Conservation (phyloP, 2,329 filamentous ascomycete genomes). For the Apiospora pterosperma region DNA sequence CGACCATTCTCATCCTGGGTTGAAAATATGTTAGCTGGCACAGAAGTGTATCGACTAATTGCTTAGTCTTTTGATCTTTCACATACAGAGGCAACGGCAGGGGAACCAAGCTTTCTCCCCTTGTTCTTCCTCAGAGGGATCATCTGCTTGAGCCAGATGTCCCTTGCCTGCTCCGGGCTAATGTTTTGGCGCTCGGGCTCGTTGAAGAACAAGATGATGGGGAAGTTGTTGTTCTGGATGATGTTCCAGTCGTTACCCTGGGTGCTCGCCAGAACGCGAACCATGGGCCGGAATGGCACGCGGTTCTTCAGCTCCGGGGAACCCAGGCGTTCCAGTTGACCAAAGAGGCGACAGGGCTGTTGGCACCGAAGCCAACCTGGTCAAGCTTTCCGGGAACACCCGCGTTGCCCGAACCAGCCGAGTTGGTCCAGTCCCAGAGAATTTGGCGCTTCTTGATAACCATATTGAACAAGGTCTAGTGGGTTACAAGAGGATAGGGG, state of each 20-base stretch:
- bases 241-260: slow-evolving; percentile 11
- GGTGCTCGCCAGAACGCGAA: neutral
- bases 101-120: slow-evolving; percentile 19
- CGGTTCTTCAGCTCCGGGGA: slow-evolving; percentile 32
- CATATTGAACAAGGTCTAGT: slow-evolving; percentile 13
- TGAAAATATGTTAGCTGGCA: neutral
- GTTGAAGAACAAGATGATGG: slow-evolving; percentile 5
- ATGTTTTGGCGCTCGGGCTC: slow-evolving; percentile 5
- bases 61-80: neutral
- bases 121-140: slow-evolving; percentile 15
- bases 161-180: neutral
- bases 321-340: slow-evolving; percentile 40
- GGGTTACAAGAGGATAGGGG: slow-evolving; percentile 1
- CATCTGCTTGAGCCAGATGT: slow-evolving; percentile 3
- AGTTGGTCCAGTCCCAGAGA: slow-evolving; percentile 42
- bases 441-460: slow-evolving; percentile 34
- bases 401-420: slow-evolving; percentile 18
- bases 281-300: slow-evolving; percentile 29
- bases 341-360: slow-evolving; percentile 30
- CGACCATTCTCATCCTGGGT: slow-evolving; percentile 17
- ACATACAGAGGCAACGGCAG: slow-evolving; percentile 1
- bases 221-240: slow-evolving; percentile 14
- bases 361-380: slow-evolving; percentile 27
- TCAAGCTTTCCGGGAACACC: slow-evolving; percentile 31
- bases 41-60: too few species aligned